These are phyloP conservation scores for Fraxinus albicans DNA, from an alignment of 305 asterid genomes.

Conservation along the genomic window DNA sequence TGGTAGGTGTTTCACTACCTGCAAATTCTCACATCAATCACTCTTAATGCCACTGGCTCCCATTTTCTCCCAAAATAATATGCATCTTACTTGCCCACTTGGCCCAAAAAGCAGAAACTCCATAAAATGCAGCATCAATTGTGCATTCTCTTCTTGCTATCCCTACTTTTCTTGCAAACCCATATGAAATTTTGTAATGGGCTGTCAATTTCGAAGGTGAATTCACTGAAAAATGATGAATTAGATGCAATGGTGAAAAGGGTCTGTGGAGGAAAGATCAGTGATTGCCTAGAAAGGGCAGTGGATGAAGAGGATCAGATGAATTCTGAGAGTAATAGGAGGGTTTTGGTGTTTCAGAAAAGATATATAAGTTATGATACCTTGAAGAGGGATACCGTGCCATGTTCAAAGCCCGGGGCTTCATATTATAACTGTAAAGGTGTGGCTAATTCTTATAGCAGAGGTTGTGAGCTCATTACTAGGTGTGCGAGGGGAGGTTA, in stretches of 20 bases:
- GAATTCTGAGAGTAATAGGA: conserved; percentile 40
- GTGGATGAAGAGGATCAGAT: background rate
- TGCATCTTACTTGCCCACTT: background rate
- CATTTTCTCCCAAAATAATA: conserved; percentile 16
- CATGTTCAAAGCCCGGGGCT: conserved; percentile 46
- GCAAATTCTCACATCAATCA: background rate
- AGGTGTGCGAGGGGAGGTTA: conserved; percentile 42
- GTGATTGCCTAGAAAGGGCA: background rate
- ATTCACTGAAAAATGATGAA: conserved; percentile 23
- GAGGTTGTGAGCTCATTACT: conserved; percentile 56
- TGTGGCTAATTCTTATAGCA: conserved; percentile 37
- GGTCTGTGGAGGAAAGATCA: background rate
- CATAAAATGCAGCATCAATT: conserved; percentile 23
- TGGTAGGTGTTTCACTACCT: background rate
- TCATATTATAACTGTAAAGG: conserved; percentile 47
- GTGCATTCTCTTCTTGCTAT: conserved; percentile 19
- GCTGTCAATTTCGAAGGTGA: conserved; percentile 34
- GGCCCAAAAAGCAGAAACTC: conserved; percentile 30
- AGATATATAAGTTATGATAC: conserved; percentile 51
- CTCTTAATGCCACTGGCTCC: background rate
- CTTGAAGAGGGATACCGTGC: conserved; percentile 47
- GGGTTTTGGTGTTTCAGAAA: conserved; percentile 37
- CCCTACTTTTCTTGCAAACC: conserved; percentile 19
- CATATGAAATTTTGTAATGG: conserved; percentile 27
- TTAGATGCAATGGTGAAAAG: background rate